Conservation (phyloP, 352 stramenopile genomes). For the Phytophthora tentaculata region DNA sequence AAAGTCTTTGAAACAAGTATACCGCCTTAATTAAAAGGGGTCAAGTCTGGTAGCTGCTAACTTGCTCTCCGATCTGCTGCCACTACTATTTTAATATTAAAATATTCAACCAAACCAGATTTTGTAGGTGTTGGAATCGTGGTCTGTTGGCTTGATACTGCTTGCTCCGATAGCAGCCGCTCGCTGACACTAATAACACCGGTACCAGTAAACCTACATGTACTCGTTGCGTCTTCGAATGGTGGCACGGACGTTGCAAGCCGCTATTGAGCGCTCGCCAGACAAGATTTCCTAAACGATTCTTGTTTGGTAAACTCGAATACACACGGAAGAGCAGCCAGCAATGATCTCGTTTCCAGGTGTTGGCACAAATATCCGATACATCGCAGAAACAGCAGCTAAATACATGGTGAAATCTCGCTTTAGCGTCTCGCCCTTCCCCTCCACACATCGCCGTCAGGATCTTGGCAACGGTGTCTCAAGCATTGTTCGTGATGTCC, state of each 20-base stretch:
- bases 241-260: constrained; percentile 13
- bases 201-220: too few species aligned
- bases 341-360: constrained; percentile 13
- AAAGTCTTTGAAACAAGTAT: too few species aligned
- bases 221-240: constrained; percentile 23
- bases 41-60: neutral
- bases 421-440: constrained; percentile 26
- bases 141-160: too few species aligned
- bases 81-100: too few species aligned
- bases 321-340: constrained; percentile 15
- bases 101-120: too few species aligned
- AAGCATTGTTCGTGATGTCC: constrained; percentile 12
- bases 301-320: constrained; percentile 35
- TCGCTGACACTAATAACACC: too few species aligned
- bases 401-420: constrained; percentile 9
- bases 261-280: constrained; percentile 4
- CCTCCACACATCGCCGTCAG: constrained; percentile 24
- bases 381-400: constrained; percentile 22
- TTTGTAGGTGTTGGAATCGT: too few species aligned
- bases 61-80: too few species aligned
- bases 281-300: constrained; percentile 23
- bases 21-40: too few species aligned
- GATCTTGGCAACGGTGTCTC: constrained; percentile 22
- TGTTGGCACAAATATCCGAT: constrained; percentile 12
- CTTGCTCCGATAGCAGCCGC: too few species aligned